A percentile compares a stretch with the other conserved stretches of the same genome.
Evolutionary conservation across 1,284 basidiomycete species (phyloP).

Genomic region (Melampsora americana): DNA sequence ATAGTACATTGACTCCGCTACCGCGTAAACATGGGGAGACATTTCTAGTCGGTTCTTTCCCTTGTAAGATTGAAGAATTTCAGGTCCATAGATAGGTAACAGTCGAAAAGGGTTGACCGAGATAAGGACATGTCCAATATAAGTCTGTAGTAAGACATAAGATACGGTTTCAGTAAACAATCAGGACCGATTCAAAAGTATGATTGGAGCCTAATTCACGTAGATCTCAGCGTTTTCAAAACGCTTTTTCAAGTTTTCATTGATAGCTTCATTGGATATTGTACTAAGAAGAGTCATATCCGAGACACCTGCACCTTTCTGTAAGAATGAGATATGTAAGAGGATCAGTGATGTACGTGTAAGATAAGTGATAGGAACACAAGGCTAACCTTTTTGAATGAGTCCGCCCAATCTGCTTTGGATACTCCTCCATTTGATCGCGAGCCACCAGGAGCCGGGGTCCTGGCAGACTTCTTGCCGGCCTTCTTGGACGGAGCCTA

Average conservation of each 20-base stretch:
- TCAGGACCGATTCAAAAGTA: not conserved
- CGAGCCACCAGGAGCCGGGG: constrained; percentile 5
- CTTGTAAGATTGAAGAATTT: constrained; percentile 77
- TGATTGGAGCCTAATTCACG: constrained; percentile 52
- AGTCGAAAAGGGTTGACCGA: constrained; percentile 98
- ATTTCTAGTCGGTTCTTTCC: constrained; percentile 99
- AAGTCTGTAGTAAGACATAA: constrained; percentile 61
- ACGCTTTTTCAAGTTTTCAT: constrained; percentile 93
- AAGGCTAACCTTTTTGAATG: constrained; percentile 44
- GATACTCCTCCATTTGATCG: constrained; percentile 31
- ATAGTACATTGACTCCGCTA: constrained; percentile 96
- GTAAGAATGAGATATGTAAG: constrained; percentile 44
- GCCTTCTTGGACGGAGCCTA: constrained; percentile 43
- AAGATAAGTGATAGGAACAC: not conserved
- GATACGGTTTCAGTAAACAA: constrained; percentile 6
- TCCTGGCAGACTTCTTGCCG: constrained; percentile 35
- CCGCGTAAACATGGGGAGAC: constrained; percentile 94
- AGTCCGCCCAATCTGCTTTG: constrained; percentile 44
- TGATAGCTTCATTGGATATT: constrained; percentile 96
- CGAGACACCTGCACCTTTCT: constrained; percentile 72
- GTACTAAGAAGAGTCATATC: constrained; percentile 98
- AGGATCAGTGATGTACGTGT: not conserved
- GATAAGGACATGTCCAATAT: constrained; percentile 94
- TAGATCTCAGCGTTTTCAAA: constrained; percentile 97
- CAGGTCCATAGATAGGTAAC: constrained; percentile 78